A percentile compares a stretch with the other conserved stretches of the same genome.
Evolutionary conservation across 2,329 filamentous ascomycete species (phyloP).

Genomic region (Orbilia brochopaga): DNA sequence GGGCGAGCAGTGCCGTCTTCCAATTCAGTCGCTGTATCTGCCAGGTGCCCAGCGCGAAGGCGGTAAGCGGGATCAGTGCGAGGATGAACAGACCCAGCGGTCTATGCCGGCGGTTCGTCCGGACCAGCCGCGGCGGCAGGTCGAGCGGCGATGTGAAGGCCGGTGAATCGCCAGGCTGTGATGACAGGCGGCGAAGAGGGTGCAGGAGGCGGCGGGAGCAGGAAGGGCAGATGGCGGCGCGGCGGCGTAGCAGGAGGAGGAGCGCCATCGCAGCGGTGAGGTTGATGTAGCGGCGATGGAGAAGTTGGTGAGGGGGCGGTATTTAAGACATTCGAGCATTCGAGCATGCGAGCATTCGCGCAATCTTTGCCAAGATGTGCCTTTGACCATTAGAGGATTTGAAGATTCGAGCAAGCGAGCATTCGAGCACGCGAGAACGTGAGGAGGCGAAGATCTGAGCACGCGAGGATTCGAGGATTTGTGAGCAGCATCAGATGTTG

Average conservation of each 20-base stretch:
- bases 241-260: conserved; percentile 12
- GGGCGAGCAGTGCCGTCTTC: conserved; percentile 91
- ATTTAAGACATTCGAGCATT: too few relatives aligned
- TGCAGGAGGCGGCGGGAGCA: conserved; percentile 34
- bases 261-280: background rate
- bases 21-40: conserved; percentile 90
- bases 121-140: conserved; percentile 79
- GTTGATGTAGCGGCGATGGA: too few relatives aligned
- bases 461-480: too few relatives aligned
- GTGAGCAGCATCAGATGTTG: too few relatives aligned
- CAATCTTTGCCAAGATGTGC: too few relatives aligned
- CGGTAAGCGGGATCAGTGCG: conserved; percentile 86
- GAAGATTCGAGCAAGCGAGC: too few relatives aligned
- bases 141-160: conserved; percentile 73
- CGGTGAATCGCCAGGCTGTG: conserved; percentile 32
- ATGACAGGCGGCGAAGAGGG: conserved; percentile 2
- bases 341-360: too few relatives aligned
- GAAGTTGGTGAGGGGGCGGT: too few relatives aligned
- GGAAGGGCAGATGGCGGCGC: conserved; percentile 24
- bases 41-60: conserved; percentile 90
- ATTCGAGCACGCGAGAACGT: too few relatives aligned
- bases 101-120: conserved; percentile 73
- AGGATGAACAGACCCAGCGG: conserved; percentile 76
- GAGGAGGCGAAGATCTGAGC: too few relatives aligned
- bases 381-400: too few relatives aligned